Evolutionary conservation across 2,329 filamentous ascomycete genomes (phyloP).

Genomic region (Fusarium odoratissimum): DNA sequence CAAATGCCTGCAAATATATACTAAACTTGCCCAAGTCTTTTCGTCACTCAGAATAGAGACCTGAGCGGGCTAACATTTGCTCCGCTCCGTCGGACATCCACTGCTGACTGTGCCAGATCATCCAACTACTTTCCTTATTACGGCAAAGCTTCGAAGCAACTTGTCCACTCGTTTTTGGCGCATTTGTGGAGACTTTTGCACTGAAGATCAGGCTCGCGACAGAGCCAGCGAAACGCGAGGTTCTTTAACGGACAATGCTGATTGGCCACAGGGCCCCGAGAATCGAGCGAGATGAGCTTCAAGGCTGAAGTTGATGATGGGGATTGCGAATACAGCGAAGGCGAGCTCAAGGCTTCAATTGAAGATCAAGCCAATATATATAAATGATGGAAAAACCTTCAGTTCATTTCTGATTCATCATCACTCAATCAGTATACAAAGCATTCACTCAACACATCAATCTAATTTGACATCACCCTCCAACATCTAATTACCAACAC

Average conservation of each 20-base stretch:
- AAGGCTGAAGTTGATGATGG: background rate
- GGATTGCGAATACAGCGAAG: background rate
- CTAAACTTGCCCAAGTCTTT: background rate
- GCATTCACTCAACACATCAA: background rate
- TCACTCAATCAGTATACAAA: background rate
- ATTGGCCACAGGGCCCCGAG: background rate
- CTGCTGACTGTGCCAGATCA: background rate
- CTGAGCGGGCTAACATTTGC: background rate
- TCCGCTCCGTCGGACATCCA: background rate
- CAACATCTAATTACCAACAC: background rate
- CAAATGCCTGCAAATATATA: rapidly evolving
- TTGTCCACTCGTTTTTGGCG: conserved; percentile 8
- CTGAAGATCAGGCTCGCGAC: background rate
- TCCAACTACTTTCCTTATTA: background rate
- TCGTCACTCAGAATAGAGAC: background rate
- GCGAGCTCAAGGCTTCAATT: background rate
- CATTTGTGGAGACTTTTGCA: background rate
- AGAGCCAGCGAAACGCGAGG: conserved; percentile 20
- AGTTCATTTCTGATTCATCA: background rate
- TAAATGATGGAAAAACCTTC: background rate
- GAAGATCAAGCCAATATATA: background rate
- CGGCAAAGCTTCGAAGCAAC: background rate
- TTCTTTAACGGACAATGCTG: background rate
- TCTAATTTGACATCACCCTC: background rate
- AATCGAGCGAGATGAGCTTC: background rate